Percentiles rank a stretch among this genome's conserved stretches.
phyloP scores from a whole-genome alignment of 768 basidiomycete species.

The Termitomyces heimii region DNA sequence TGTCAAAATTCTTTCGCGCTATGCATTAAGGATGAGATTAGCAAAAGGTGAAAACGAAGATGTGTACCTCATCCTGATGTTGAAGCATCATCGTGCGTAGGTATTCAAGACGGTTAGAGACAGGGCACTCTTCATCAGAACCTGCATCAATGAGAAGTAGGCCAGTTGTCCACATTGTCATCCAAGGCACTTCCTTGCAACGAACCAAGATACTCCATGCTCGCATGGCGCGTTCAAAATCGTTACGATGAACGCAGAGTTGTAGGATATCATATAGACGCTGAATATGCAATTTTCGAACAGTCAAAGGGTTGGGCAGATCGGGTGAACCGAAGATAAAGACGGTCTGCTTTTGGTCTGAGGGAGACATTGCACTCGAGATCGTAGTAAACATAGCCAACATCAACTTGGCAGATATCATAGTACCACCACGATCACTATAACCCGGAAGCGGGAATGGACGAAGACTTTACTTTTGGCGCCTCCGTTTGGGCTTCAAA shows the following conservation, averaged over 20 bases:
- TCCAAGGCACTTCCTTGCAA: slow-evolving; percentile 79
- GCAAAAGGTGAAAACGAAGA: not conserved
- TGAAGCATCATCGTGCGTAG: slow-evolving; percentile 70
- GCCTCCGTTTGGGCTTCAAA: slow-evolving; percentile 67
- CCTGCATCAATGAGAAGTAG: slow-evolving; percentile 44
- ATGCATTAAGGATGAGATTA: not conserved
- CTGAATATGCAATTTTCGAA: slow-evolving; percentile 67
- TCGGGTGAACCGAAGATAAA: slow-evolving; percentile 63
- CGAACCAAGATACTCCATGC: slow-evolving; percentile 72
- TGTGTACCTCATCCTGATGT: slow-evolving; percentile 55
- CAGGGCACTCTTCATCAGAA: slow-evolving; percentile 19
- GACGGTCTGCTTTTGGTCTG: slow-evolving; percentile 17
- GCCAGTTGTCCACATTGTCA: slow-evolving; percentile 63
- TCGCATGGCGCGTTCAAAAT: slow-evolving; percentile 54
- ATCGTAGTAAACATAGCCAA: slow-evolving; percentile 12
- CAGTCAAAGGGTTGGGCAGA: slow-evolving; percentile 40
- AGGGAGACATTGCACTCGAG: slow-evolving; percentile 16
- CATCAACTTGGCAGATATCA: slow-evolving; percentile 17
- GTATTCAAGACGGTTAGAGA: slow-evolving; percentile 45
- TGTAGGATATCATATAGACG: slow-evolving; percentile 73
- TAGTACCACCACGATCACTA: slow-evolving; percentile 7
- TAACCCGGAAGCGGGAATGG: slow-evolving; percentile 34
- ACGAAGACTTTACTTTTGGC: slow-evolving; percentile 68
- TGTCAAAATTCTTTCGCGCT: slow-evolving; percentile 73
- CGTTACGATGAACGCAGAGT: slow-evolving; percentile 60